These are phyloP conservation scores for Eragrostis tef DNA, from an alignment of 202 grass and related monocot species.

Conservation along the genomic window DNA sequence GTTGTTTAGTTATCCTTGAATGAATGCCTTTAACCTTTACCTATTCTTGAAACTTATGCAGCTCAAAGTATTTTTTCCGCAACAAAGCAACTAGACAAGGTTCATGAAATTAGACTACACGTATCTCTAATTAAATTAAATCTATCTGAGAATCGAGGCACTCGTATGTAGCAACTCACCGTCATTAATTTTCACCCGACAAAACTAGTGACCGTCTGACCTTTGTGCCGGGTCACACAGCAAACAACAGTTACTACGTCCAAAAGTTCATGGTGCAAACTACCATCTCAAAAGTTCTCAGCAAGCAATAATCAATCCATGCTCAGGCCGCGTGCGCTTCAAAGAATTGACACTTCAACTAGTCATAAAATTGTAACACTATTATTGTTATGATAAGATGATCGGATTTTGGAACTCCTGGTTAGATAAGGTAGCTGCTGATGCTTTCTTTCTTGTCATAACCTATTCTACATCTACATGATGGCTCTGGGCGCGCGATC, in stretches of 20 bases:
- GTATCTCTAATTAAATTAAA: no score
- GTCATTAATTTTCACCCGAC: no score
- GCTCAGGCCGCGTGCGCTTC: neutral
- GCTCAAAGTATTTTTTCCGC: no score
- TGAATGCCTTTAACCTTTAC: no score
- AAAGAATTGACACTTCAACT: neutral
- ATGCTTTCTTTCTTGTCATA: neutral
- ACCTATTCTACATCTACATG: neutral
- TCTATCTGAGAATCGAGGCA: no score
- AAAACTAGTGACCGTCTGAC: neutral
- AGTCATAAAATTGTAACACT: neutral
- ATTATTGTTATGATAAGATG: neutral
- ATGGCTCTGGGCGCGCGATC: neutral
- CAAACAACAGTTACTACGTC: neutral
- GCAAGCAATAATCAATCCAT: neutral
- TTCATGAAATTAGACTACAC: no score
- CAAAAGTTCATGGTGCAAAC: neutral
- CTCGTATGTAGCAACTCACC: no score
- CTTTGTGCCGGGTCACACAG: neutral
- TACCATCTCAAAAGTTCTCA: neutral
- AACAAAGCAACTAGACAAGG: no score
- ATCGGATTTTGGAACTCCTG: neutral
- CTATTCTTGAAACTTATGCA: no score
- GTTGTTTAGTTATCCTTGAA: no score
- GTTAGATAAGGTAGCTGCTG: neutral